Evolutionary conservation across 345 rosid genomes (phyloP).

Genomic region (Dipteronia sinensis): DNA sequence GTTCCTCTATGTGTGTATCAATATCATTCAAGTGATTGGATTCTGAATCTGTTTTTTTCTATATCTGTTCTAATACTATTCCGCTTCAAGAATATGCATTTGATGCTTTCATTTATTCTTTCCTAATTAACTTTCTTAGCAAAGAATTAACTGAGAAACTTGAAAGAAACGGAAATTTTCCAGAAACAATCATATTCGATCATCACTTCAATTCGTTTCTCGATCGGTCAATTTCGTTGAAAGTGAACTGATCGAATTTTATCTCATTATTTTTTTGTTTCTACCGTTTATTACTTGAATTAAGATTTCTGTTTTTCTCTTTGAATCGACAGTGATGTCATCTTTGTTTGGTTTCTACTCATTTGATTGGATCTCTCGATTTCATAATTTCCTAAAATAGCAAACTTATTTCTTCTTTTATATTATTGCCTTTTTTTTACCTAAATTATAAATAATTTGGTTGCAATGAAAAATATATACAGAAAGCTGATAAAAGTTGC

Average conservation of each 20-base stretch:
- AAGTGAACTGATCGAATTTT: background rate
- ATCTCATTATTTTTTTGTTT: background rate
- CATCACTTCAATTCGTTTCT: background rate
- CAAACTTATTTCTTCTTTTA: background rate
- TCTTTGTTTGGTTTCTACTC: background rate
- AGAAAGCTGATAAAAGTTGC: slow-evolving; percentile 14
- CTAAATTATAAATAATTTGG: background rate
- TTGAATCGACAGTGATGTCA: background rate
- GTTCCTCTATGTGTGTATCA: too few relatives aligned
- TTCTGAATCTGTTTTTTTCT: background rate
- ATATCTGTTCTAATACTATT: background rate
- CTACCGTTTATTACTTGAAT: background rate
- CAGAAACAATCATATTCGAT: background rate
- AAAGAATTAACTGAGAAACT: too few relatives aligned
- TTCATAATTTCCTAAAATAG: background rate
- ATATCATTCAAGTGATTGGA: background rate
- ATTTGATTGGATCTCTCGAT: background rate
- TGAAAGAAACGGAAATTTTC: too few relatives aligned
- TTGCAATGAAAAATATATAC: background rate
- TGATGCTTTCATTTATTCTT: background rate
- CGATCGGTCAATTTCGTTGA: background rate
- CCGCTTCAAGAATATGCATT: background rate
- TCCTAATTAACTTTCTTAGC: background rate
- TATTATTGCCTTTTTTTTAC: background rate
- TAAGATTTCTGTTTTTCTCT: background rate